Evolutionary conservation across 2,329 filamentous ascomycete genomes (phyloP).

Genomic region (Didymella arachidicola): DNA sequence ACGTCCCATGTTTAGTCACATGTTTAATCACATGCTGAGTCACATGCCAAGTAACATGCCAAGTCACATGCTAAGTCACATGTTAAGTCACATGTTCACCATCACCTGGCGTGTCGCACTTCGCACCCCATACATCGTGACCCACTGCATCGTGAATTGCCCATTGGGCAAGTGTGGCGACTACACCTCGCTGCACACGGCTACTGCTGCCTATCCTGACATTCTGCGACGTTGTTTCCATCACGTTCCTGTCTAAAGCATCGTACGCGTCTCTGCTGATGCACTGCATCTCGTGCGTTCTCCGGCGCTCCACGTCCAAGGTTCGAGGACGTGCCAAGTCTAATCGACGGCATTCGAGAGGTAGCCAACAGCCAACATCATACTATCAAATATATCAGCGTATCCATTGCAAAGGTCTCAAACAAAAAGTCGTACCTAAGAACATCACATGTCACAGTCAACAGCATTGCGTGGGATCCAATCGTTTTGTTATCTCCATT

Average conservation of each 20-base stretch:
- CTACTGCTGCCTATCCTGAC: too few relatives aligned
- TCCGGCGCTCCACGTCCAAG: too few relatives aligned
- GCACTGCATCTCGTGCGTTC: too few relatives aligned
- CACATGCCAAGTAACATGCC: too few relatives aligned
- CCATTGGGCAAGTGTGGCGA: conserved; percentile 9
- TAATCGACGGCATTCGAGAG: too few relatives aligned
- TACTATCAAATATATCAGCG: neutral
- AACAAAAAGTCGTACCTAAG: too few relatives aligned
- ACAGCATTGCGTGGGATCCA: conserved; percentile 4
- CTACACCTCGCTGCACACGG: neutral
- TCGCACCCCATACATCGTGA: conserved; percentile 3
- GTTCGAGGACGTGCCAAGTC: too few relatives aligned
- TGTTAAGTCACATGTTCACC: neutral
- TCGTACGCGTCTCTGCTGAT: too few relatives aligned
- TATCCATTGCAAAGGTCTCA: too few relatives aligned
- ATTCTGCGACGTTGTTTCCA: neutral
- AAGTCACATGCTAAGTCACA: too few relatives aligned
- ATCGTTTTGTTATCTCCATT: conserved; percentile 1
- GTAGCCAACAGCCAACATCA: neutral
- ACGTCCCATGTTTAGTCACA: neutral
- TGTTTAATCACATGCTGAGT: too few relatives aligned
- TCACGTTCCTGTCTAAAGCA: too few relatives aligned
- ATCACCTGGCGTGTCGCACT: neutral
- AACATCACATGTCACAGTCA: neutral
- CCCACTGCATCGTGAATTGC: conserved; percentile 3